Conservation (phyloP, 768 basidiomycete species). For the Leccinellum luteum region DNA sequence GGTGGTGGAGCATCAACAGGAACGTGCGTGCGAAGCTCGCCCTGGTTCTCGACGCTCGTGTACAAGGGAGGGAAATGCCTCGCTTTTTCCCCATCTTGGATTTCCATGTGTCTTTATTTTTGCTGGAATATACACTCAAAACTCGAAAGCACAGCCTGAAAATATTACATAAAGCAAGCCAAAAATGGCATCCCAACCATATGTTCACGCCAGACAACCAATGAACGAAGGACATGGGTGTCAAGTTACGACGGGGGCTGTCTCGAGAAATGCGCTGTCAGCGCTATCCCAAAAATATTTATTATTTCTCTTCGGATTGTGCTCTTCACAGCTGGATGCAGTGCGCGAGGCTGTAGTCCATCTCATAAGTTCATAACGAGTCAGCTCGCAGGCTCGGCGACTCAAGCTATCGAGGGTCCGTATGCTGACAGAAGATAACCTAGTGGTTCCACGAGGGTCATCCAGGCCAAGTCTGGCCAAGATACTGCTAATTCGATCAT, state of each 20-base stretch:
- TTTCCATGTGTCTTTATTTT: slow-evolving; percentile 3
- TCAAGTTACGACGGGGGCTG: not conserved
- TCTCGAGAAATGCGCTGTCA: not conserved
- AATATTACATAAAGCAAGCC: not conserved
- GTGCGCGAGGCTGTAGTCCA: not conserved
- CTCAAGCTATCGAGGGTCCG: not conserved
- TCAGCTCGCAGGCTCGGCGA: not conserved
- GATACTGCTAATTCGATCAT: slow-evolving; percentile 5
- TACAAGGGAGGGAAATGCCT: slow-evolving; percentile 11
- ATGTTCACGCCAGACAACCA: not conserved
- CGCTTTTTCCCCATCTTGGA: slow-evolving; percentile 9
- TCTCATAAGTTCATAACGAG: not conserved
- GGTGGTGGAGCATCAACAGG: slow-evolving; percentile 19
- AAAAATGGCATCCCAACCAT: not conserved
- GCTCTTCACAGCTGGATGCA: not conserved
- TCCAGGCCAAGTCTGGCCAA: not conserved
- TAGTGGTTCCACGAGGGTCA: slow-evolving; percentile 3
- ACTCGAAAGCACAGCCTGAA: not conserved
- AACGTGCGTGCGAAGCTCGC: slow-evolving; percentile 29
- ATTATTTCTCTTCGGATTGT: not conserved
- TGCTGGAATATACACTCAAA: not conserved
- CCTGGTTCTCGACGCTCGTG: slow-evolving; percentile 10
- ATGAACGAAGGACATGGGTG: not conserved
- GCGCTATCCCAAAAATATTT: not conserved
- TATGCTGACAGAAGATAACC: not conserved